Evolutionary conservation across 768 basidiomycete genomes (phyloP).

Genomic region (Pleurotus tuoliensis): DNA sequence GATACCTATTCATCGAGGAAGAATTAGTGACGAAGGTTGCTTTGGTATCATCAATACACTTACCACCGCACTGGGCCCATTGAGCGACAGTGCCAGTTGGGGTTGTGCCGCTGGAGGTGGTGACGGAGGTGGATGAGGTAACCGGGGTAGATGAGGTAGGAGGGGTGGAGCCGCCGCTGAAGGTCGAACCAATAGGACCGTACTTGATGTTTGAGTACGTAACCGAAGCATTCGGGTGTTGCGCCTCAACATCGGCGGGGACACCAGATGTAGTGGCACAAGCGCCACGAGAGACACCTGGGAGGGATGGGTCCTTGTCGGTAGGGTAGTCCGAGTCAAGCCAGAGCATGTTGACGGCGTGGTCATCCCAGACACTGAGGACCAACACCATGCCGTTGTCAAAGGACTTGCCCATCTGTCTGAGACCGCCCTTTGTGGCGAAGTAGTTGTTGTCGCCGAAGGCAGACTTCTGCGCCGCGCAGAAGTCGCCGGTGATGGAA

Average conservation of each 20-base stretch:
- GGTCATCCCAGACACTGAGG: slow-evolving; percentile 52
- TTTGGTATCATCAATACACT: neutral
- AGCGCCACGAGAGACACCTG: slow-evolving; percentile 46
- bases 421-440: slow-evolving; percentile 38
- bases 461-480: slow-evolving; percentile 40
- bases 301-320: slow-evolving; percentile 25
- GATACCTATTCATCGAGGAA: slow-evolving; percentile 9
- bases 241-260: slow-evolving; percentile 39
- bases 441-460: slow-evolving; percentile 46
- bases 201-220: slow-evolving; percentile 54
- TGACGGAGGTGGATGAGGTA: slow-evolving; percentile 10
- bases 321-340: slow-evolving; percentile 49
- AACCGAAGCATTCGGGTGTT: slow-evolving; percentile 36
- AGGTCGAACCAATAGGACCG: slow-evolving; percentile 47
- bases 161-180: slow-evolving; percentile 11
- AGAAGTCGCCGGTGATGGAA: slow-evolving; percentile 48
- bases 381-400: slow-evolving; percentile 44
- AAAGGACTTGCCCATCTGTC: slow-evolving; percentile 29
- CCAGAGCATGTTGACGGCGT: slow-evolving; percentile 53
- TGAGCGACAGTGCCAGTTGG: slow-evolving; percentile 28
- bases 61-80: slow-evolving; percentile 29
- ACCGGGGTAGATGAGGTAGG: slow-evolving; percentile 2
- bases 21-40: neutral
- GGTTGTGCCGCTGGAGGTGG: slow-evolving; percentile 17
- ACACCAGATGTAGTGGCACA: slow-evolving; percentile 45